Evolutionary conservation across 2,329 filamentous ascomycete species (phyloP).

Genomic region (Neonectria magnoliae): DNA sequence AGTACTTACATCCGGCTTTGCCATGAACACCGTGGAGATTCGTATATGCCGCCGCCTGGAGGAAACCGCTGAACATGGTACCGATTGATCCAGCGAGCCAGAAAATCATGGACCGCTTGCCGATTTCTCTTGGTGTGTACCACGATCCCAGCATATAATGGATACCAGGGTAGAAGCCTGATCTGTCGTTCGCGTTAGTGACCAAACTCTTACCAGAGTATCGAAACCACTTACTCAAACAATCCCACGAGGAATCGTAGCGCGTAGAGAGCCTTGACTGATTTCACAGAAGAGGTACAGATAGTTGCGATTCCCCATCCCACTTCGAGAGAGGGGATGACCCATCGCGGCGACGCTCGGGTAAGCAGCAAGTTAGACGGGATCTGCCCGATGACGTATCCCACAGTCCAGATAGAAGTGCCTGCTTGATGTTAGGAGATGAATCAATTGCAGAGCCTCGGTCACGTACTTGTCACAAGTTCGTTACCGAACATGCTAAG

Average conservation of each 20-base stretch:
- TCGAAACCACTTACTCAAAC: slow-evolving; percentile 27
- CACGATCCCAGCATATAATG: slow-evolving; percentile 37
- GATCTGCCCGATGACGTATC: slow-evolving; percentile 33
- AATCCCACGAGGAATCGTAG: slow-evolving; percentile 29
- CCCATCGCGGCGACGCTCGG: slow-evolving; percentile 30
- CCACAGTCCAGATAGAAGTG: slow-evolving; percentile 30
- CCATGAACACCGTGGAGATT: slow-evolving; percentile 29
- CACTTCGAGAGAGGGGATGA: slow-evolving; percentile 29
- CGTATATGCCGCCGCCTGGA: slow-evolving; percentile 31
- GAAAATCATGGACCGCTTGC: slow-evolving; percentile 34
- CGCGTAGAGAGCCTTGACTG: slow-evolving; percentile 22
- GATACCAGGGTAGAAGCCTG: slow-evolving; percentile 30
- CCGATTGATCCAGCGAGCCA: slow-evolving; percentile 32
- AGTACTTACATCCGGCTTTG: slow-evolving; percentile 25
- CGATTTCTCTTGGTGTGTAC: slow-evolving; percentile 36
- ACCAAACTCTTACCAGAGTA: too few relatives aligned
- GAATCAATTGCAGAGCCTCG: background rate
- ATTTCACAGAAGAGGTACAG: slow-evolving; percentile 25
- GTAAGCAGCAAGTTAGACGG: slow-evolving; percentile 29
- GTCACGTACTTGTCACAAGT: slow-evolving; percentile 34
- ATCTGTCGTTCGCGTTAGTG: slow-evolving; percentile 2
- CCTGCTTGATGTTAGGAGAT: background rate
- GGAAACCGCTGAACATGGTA: slow-evolving; percentile 28
- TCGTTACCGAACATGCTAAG: slow-evolving; percentile 33
- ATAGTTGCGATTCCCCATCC: slow-evolving; percentile 32